Conservation (phyloP, 768 basidiomycete genomes). For the Tulasnella sp. region DNA sequence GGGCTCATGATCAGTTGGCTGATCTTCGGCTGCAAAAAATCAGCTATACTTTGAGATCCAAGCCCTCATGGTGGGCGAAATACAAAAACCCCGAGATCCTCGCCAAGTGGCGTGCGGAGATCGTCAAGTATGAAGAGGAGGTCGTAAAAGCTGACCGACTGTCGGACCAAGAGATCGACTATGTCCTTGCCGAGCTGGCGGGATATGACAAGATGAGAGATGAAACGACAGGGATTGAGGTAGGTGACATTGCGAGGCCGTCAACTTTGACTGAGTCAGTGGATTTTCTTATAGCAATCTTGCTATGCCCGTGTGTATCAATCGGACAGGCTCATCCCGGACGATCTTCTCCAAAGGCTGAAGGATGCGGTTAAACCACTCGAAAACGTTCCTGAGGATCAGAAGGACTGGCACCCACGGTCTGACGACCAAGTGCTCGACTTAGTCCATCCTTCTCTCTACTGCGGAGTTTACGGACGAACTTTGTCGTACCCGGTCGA, state of each 20-base stretch:
- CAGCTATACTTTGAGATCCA: not conserved
- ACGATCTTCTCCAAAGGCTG: conserved; percentile 20
- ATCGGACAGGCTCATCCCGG: conserved; percentile 26
- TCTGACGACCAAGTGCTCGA: conserved; percentile 35
- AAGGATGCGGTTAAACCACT: conserved; percentile 23
- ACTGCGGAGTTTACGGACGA: conserved; percentile 30
- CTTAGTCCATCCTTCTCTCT: too few relatives aligned
- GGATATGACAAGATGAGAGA: conserved; percentile 5
- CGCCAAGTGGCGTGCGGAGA: not conserved
- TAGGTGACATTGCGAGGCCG: not conserved
- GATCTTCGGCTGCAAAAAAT: not conserved
- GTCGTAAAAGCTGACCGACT: not conserved
- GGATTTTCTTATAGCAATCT: not conserved
- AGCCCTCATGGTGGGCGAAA: not conserved
- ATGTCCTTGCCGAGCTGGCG: not conserved
- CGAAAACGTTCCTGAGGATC: conserved; percentile 27
- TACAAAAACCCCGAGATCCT: not conserved
- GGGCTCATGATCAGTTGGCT: too few relatives aligned
- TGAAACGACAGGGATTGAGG: not conserved
- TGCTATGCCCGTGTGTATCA: conserved; percentile 20
- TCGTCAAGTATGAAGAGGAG: not conserved
- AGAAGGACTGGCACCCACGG: conserved; percentile 38
- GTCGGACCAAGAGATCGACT: not conserved
- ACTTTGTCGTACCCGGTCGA: conserved; percentile 12
- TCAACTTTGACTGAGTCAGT: not conserved